Evolutionary conservation across 1,139 yeast species (phyloP).

Genomic region (Geotrichum australiense): DNA sequence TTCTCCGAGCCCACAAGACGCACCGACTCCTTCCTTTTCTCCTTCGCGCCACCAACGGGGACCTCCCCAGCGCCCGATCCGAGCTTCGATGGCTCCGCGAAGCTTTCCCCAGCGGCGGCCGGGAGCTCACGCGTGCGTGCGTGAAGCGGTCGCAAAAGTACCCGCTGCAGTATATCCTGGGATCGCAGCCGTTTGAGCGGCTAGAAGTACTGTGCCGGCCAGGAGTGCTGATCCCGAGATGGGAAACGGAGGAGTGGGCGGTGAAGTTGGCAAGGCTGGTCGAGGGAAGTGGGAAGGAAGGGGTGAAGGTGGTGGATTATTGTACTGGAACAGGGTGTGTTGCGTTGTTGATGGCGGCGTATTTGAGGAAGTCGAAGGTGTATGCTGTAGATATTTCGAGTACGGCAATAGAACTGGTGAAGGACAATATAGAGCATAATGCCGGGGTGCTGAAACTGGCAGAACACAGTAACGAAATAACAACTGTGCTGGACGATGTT

Average conservation of each 20-base stretch:
- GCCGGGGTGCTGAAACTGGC: constrained; percentile 4
- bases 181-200: constrained; percentile 79
- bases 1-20: constrained; percentile 18
- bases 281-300: constrained; percentile 12
- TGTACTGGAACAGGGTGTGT: constrained; percentile 94
- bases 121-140: constrained; percentile 23
- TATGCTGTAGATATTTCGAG: constrained; percentile 56
- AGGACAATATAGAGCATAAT: constrained; percentile 37
- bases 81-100: constrained; percentile 49
- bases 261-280: constrained; percentile 37
- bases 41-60: constrained; percentile 23
- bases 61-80: constrained; percentile 29
- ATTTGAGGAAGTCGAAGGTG: constrained; percentile 27
- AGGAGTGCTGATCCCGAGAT: constrained; percentile 79
- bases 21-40: constrained; percentile 23
- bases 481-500: constrained; percentile 20
- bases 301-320: constrained; percentile 49
- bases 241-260: constrained; percentile 96
- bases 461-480: neutral
- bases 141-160: constrained; percentile 35
- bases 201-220: constrained; percentile 52
- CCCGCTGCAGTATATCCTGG: constrained; percentile 80
- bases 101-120: constrained; percentile 10
- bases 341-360: constrained; percentile 42
- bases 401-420: constrained; percentile 47